Base-by-base conservation (phyloP, 2,329 filamentous ascomycete genomes). In the Colletotrichum cordylinicola region DNA sequence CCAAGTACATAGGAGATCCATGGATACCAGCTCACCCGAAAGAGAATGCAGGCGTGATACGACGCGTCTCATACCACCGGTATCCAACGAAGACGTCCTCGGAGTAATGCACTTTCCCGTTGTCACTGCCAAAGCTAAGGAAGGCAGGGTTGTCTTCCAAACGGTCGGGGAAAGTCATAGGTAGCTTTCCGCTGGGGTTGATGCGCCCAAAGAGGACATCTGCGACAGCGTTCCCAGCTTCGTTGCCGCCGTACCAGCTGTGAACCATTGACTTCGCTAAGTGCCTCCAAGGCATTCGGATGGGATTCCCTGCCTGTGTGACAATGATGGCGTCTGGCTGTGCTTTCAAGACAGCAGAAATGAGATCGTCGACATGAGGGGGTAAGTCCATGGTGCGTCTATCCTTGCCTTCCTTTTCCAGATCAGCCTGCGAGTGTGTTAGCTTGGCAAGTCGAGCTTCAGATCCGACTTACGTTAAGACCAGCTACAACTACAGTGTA, bases 401-500 rank as follows among this genome's bases (percentile, higher is more conserved):
- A 83, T 96, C 94, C 73, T 90, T 87, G 64, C 93, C 93, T 85
- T 94, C 93, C 1, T 91, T 91, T 81, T 95, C 93, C 92, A 93
- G 94, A 79, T 95, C 93, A 67, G 88, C 71, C 71, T 74, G 4
- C 1, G 13, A 12, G 6, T 24, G 15, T n/a, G 18, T 67, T 4
- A 72, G 31, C 24, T 39, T 18, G 8, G n/a, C 12, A 35, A 6
- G 10, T 29, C 15, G 9, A 33, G 35, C 27, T 4, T 21, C 10
- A 21, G 16, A 58, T 1, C 21, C 0, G 2, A 48, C 67, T 35
- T 13, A 74, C 90, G 79, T 94, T 94, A 88, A 77, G 89, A 3
- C 95, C 95, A 2, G 93, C 93, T 80, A 94, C 94, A 67, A 96
- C 87, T 75, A 97, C 89, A 58, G 96, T 94, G 80, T 96, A 93